These are phyloP conservation scores for Tuctoria greenei DNA, from an alignment of 176 grass and related monocot species.

Conservation along the genomic window DNA sequence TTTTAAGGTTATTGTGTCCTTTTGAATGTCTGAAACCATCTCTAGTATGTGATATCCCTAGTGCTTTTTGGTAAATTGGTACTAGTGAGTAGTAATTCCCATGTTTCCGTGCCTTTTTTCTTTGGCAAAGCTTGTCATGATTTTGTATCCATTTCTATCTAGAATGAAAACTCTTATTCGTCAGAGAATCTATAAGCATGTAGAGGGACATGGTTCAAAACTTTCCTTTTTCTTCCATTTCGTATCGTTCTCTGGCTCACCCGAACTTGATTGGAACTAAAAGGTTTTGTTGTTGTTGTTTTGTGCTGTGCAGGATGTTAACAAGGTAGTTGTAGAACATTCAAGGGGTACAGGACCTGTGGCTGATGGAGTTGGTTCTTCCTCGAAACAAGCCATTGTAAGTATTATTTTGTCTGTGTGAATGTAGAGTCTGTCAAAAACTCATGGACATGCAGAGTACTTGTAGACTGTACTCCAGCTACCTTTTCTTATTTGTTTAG, in stretches of 20 bases:
- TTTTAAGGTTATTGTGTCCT: not conserved
- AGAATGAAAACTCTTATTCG: no score
- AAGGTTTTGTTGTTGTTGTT: not conserved
- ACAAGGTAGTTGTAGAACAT: conserved; percentile 29
- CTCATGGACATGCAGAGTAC: not conserved
- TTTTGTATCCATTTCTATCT: no score
- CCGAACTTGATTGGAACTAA: no score
- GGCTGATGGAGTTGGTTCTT: conserved; percentile 41
- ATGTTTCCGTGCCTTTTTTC: not conserved
- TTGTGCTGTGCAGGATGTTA: conserved; percentile 37
- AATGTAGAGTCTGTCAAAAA: conserved; percentile 14
- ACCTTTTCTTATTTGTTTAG: not conserved
- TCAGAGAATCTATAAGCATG: no score
- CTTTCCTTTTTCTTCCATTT: no score
- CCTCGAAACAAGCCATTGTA: conserved; percentile 41
- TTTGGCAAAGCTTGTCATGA: no score
- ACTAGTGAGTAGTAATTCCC: not conserved
- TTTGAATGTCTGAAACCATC: not conserved
- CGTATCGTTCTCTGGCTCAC: no score
- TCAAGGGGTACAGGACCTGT: conserved; percentile 31
- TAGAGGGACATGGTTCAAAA: no score
- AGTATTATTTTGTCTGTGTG: conserved; percentile 29
- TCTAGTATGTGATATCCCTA: not conserved
- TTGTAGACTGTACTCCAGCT: not conserved
- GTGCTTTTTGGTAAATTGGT: not conserved